Evolutionary conservation across 768 basidiomycete species (phyloP).

Genomic region (Boletus rubroflammeus): DNA sequence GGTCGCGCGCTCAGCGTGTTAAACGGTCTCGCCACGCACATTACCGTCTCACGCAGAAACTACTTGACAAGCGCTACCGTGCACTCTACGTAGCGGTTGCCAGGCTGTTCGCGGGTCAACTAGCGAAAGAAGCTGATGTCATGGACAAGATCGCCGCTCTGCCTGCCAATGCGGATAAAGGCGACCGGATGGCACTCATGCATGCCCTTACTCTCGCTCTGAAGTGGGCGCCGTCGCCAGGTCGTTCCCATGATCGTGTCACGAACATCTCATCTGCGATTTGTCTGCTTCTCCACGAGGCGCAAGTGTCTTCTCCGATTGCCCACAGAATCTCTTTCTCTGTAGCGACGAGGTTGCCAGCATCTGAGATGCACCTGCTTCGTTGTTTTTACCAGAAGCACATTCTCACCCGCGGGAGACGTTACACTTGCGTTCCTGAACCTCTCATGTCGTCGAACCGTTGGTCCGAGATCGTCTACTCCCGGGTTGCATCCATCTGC

Average conservation of each 20-base stretch:
- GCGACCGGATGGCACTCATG: conserved; percentile 11
- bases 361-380: conserved; percentile 33
- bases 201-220: conserved; percentile 48
- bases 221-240: conserved; percentile 71
- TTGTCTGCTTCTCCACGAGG: background rate
- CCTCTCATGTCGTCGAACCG: conserved; percentile 57
- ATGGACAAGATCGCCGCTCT: conserved; percentile 38
- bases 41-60: background rate
- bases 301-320: background rate
- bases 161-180: conserved; percentile 24
- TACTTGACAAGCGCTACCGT: background rate
- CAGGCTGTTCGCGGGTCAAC: conserved; percentile 52
- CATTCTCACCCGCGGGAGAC: conserved; percentile 56
- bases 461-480: conserved; percentile 57
- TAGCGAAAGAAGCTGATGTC: conserved; percentile 45
- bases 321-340: background rate
- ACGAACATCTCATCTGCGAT: background rate
- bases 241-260: conserved; percentile 52
- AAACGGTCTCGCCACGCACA: background rate
- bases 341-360: background rate
- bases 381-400: conserved; percentile 58
- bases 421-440: conserved; percentile 46
- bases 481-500: conserved; percentile 55
- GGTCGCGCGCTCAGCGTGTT: background rate
- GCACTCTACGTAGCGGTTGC: conserved; percentile 49